Base-by-base conservation (phyloP, 352 stramenopile genomes). In the Phytophthora rubi region DNA sequence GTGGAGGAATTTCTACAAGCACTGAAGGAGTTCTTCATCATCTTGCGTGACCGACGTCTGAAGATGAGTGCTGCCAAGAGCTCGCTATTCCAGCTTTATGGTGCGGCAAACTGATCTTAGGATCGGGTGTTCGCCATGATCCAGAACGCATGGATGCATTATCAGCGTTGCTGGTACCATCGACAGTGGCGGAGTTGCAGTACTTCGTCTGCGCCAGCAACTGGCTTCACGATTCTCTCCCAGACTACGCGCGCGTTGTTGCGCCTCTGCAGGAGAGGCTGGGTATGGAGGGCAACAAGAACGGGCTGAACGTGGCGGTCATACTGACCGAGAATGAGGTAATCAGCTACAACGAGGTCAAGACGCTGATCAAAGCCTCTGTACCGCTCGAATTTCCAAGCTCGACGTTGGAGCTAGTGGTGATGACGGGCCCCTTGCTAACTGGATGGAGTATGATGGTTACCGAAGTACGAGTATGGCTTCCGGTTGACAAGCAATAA, bases 21-120 rank as follows among this genome's bases (percentile, higher is more conserved):
- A 4, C 53, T 70, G 0, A 3, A 57, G 21, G 26, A 48, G 23
- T 77, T 77, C 47, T 71, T 77, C 23, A 18, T n/a, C 3, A 32
- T 61, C 6, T 1, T 71, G 0, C 28, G 39, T 6, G 13, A 71
- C 9, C 23, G 30, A 12, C 39, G 32, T n/a, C 30, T 80, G 26
- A 80, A 80, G 59, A 55, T 75, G 1, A 77, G 53, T 54, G 21
- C 52, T 4, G 52, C 21, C 0, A 80, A 75, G 49, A 65, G 49
- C 18, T 33, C 53, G 2, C 3, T 77, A 3, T 77, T 70, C 21
- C 10, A 39, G 42, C 6, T 55, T 26, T 42, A n/a, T 80, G 73
- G 73, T 77, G 73, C 16, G 73, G 62, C 6, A 45, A 59, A 16
- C 39, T 76, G 4, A 62, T 75, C 30, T 45, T 33, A 18, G 18